Conservation (phyloP, 2,329 filamentous ascomycete genomes). For the Trichophyton benhamiae region DNA sequence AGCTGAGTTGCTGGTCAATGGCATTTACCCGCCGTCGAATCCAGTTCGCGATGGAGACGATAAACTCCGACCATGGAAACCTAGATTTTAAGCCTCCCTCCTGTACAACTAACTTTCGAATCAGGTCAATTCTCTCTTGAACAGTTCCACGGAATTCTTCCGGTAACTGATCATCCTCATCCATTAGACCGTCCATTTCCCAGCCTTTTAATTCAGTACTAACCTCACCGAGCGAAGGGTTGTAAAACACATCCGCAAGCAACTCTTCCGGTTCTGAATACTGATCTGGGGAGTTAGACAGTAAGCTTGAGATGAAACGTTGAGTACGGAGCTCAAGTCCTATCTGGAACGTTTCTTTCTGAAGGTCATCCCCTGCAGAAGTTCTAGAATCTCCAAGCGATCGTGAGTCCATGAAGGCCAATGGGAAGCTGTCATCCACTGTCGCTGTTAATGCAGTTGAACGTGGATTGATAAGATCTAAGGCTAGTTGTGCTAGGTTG, state of each 20-base stretch:
- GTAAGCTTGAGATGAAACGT: conserved; percentile 7
- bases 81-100: conserved; percentile 8
- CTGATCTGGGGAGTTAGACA: not conserved
- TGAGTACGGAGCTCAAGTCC: conserved; percentile 14
- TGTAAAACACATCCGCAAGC: conserved; percentile 8
- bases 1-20: conserved; percentile 32
- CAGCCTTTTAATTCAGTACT: conserved; percentile 9
- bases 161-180: conserved; percentile 6
- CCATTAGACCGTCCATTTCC: conserved; percentile 10
- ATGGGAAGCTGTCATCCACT: conserved; percentile 7
- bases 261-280: not conserved
- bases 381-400: not conserved
- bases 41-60: conserved; percentile 37
- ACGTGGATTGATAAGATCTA: conserved; percentile 9
- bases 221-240: not conserved
- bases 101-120: not conserved
- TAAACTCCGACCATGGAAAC: conserved; percentile 42
- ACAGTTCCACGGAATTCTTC: conserved; percentile 4
- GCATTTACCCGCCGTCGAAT: conserved; percentile 34
- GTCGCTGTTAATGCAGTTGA: not conserved
- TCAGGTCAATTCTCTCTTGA: conserved; percentile 5
- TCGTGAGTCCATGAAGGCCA: conserved; percentile 3
- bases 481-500: conserved; percentile 13
- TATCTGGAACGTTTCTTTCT: conserved; percentile 8
- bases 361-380: not conserved